These are phyloP conservation scores for Asterophora lycoperdoides DNA, from an alignment of 768 basidiomycete species.

Conservation along the genomic window DNA sequence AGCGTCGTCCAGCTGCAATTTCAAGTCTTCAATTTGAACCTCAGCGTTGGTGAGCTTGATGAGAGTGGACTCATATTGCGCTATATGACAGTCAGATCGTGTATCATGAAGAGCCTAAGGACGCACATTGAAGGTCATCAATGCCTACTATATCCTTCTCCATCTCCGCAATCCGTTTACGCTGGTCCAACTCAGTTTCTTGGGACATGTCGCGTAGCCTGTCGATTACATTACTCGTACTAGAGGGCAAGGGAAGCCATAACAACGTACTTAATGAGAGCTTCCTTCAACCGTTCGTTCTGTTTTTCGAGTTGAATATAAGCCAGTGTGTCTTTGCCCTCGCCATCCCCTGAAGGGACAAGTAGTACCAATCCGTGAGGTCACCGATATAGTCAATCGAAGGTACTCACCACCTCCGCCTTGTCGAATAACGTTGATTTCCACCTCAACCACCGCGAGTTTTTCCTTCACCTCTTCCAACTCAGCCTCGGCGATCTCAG, in stretches of 20 bases:
- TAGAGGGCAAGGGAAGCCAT: neutral
- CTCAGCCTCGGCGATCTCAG: conserved; percentile 75
- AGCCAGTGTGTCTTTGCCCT: conserved; percentile 54
- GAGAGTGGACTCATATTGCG: conserved; percentile 72
- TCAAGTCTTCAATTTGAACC: conserved; percentile 88
- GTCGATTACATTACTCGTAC: conserved; percentile 3
- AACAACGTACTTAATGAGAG: conserved; percentile 62
- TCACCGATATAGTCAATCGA: conserved; percentile 2
- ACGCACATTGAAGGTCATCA: conserved; percentile 76
- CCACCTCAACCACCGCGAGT: conserved; percentile 76
- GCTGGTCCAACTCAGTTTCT: conserved; percentile 84
- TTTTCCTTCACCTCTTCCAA: conserved; percentile 76
- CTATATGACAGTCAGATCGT: conserved; percentile 33
- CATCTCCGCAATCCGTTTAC: conserved; percentile 76
- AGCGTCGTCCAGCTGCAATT: conserved; percentile 91
- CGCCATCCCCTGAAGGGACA: conserved; percentile 16
- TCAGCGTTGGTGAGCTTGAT: conserved; percentile 87
- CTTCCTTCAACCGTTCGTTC: conserved; percentile 93
- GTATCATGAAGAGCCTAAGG: neutral
- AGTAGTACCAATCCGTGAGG: neutral
- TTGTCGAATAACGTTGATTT: conserved; percentile 73
- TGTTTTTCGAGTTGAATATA: conserved; percentile 93
- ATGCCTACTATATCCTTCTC: conserved; percentile 80
- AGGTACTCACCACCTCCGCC: conserved; percentile 31
- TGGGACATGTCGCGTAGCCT: conserved; percentile 86